A percentile compares a stretch with the other conserved stretches of the same genome.
Evolutionary conservation across 2,329 filamentous ascomycete genomes (phyloP).

Genomic region (Diaporthe vaccinii): DNA sequence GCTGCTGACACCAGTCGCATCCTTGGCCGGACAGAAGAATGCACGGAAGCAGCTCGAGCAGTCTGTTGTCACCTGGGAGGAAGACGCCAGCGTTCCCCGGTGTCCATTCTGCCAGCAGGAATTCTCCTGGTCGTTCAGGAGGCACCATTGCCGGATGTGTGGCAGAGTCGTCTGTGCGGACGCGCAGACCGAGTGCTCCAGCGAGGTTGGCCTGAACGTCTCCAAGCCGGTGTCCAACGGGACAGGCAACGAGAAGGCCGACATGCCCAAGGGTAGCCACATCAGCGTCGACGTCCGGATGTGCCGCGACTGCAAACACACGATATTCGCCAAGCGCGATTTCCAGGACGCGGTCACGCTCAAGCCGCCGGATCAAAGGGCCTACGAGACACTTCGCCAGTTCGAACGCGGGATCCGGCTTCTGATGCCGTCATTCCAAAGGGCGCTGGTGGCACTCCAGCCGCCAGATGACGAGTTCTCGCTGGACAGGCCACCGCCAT

Average conservation of each 20-base stretch:
- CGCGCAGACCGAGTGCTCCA: slow-evolving; percentile 84
- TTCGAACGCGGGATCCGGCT: slow-evolving; percentile 90
- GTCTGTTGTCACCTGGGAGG: slow-evolving; percentile 94
- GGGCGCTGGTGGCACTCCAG: slow-evolving; percentile 79
- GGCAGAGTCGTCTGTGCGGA: slow-evolving; percentile 95
- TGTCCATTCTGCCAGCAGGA: slow-evolving; percentile 98
- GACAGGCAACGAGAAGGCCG: slow-evolving; percentile 58
- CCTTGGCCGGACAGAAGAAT: slow-evolving; percentile 77
- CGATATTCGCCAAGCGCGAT: slow-evolving; percentile 76
- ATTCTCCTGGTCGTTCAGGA: slow-evolving; percentile 92
- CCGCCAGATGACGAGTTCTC: slow-evolving; percentile 57
- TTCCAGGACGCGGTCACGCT: slow-evolving; percentile 78
- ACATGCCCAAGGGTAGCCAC: slow-evolving; percentile 54
- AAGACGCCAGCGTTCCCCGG: slow-evolving; percentile 82
- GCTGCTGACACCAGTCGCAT: slow-evolving; percentile 72
- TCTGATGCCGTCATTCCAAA: slow-evolving; percentile 87
- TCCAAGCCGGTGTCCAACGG: slow-evolving; percentile 45
- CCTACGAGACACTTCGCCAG: slow-evolving; percentile 86
- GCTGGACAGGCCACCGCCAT: slow-evolving; percentile 58
- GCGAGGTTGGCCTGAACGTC: slow-evolving; percentile 85
- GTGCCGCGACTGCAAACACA: slow-evolving; percentile 86
- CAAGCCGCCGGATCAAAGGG: slow-evolving; percentile 80
- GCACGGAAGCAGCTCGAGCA: slow-evolving; percentile 88
- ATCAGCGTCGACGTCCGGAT: slow-evolving; percentile 87
- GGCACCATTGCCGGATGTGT: slow-evolving; percentile 95